Conservation (phyloP, 108 stramenopile genomes). For the Nitzschia putrida region DNA sequence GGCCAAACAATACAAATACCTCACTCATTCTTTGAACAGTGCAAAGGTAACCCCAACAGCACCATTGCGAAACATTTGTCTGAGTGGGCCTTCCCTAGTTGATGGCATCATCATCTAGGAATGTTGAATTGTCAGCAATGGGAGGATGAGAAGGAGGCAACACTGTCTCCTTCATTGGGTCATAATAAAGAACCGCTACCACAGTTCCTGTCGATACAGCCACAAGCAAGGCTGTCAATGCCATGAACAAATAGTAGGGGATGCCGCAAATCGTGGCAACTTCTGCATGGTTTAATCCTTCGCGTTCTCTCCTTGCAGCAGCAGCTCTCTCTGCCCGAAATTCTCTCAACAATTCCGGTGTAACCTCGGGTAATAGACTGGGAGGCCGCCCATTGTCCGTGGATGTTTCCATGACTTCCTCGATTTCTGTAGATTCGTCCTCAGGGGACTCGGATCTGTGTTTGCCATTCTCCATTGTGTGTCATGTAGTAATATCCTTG, state of each 20-base stretch:
- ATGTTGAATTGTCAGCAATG: no score
- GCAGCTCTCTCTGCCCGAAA: not conserved
- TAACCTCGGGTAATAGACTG: constrained; percentile 17
- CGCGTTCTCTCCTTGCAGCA: not conserved
- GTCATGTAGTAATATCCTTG: no score
- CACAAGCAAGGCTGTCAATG: not conserved
- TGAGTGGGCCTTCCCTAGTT: no score
- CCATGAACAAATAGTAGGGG: constrained; percentile 21
- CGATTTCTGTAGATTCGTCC: no score
- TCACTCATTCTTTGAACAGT: no score
- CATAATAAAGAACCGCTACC: constrained; percentile 11
- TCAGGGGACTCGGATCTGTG: no score
- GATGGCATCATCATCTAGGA: no score
- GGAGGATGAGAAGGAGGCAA: not conserved
- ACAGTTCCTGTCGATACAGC: constrained; percentile 17
- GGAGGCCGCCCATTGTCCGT: not conserved
- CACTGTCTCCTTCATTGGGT: not conserved
- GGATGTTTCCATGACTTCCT: no score
- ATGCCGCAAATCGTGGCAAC: constrained; percentile 18
- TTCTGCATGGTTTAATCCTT: constrained; percentile 8
- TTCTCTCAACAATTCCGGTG: constrained; percentile 11
- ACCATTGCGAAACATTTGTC: no score
- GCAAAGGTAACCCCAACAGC: no score
- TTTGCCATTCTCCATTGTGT: no score
- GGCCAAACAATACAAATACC: no score